Conservation (phyloP, 2,329 filamentous ascomycete genomes). For the Rutstroemia sp. region DNA sequence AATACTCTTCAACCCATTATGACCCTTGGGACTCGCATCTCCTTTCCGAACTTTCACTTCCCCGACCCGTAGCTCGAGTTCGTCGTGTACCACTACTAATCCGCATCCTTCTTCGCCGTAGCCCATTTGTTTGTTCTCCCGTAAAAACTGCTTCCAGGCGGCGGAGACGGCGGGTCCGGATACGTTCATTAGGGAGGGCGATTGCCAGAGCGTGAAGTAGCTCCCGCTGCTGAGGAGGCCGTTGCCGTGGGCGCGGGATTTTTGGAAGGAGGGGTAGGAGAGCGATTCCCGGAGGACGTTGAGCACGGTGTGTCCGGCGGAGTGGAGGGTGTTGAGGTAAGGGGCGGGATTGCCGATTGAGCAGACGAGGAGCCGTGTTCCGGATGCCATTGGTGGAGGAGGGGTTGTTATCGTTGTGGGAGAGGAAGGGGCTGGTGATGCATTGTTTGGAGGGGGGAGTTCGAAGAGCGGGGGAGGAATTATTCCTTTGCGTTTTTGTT, state of each 20-base stretch:
- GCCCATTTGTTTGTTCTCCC: conserved; percentile 29
- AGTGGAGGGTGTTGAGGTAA: conserved; percentile 76
- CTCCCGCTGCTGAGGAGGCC: conserved; percentile 39
- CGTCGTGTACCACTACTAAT: conserved; percentile 81
- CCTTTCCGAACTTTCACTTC: conserved; percentile 58
- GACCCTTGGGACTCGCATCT: conserved; percentile 56
- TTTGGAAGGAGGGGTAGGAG: conserved; percentile 39
- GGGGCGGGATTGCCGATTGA: conserved; percentile 79
- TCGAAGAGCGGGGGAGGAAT: not conserved
- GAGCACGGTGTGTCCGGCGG: conserved; percentile 75
- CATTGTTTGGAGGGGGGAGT: not conserved
- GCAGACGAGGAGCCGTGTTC: conserved; percentile 62
- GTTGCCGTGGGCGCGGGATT: conserved; percentile 39
- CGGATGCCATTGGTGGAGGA: conserved; percentile 15
- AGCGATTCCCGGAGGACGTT: conserved; percentile 39
- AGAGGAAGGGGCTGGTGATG: not conserved
- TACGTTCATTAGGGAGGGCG: conserved; percentile 75
- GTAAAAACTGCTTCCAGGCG: conserved; percentile 54
- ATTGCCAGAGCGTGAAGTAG: conserved; percentile 65
- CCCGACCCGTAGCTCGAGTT: conserved; percentile 68
- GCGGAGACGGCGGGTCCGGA: conserved; percentile 63
- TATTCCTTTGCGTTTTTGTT: not conserved
- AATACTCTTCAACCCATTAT: conserved; percentile 69
- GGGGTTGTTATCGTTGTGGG: not conserved
- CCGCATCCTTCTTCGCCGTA: conserved; percentile 30